A percentile compares a stretch with the other conserved stretches of the same genome.
Conservation (phyloP, 2,329 filamentous ascomycete genomes). For the Pseudogymnoascus pannorum region DNA sequence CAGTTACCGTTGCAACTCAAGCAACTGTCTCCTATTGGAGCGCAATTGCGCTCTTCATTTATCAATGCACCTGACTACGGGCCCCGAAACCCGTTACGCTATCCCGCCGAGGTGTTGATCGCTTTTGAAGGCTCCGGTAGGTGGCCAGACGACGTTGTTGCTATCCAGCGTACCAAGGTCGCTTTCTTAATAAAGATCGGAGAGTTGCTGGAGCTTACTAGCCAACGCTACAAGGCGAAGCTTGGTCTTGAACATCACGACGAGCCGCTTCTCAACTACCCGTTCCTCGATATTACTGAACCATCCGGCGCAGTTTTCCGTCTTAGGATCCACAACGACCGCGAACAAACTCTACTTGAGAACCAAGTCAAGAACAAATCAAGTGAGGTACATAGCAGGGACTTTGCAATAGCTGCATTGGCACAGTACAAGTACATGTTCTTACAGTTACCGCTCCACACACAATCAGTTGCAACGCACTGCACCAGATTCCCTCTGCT, state of each 20-base stretch:
- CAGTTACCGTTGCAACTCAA: constrained; percentile 82
- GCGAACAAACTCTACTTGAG: constrained; percentile 74
- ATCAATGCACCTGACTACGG: constrained; percentile 44
- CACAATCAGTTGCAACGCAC: constrained; percentile 70
- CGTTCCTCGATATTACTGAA: constrained; percentile 76
- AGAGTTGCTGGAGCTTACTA: constrained; percentile 55
- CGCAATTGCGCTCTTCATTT: constrained; percentile 69
- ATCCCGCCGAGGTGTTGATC: constrained; percentile 70
- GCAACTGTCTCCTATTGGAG: constrained; percentile 65
- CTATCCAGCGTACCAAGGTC: constrained; percentile 89
- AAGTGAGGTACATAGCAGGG: constrained; percentile 55
- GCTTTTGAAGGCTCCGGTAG: constrained; percentile 89
- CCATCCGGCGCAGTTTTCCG: constrained; percentile 68
- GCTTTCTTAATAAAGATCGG: constrained; percentile 69
- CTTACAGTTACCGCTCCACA: constrained; percentile 67
- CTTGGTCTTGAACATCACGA: constrained; percentile 75
- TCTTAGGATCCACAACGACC: constrained; percentile 79
- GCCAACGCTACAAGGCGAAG: constrained; percentile 54
- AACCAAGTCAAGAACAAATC: constrained; percentile 69
- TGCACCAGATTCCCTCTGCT: constrained; percentile 74
- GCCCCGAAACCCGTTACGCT: constrained; percentile 31
- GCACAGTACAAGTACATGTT: constrained; percentile 65
- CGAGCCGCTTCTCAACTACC: constrained; percentile 63
- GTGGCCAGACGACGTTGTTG: constrained; percentile 87
- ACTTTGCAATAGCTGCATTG: constrained; percentile 63